phyloP scores from a whole-genome alignment of 2,329 filamentous ascomycete genomes.

The Cercospora sp. region DNA sequence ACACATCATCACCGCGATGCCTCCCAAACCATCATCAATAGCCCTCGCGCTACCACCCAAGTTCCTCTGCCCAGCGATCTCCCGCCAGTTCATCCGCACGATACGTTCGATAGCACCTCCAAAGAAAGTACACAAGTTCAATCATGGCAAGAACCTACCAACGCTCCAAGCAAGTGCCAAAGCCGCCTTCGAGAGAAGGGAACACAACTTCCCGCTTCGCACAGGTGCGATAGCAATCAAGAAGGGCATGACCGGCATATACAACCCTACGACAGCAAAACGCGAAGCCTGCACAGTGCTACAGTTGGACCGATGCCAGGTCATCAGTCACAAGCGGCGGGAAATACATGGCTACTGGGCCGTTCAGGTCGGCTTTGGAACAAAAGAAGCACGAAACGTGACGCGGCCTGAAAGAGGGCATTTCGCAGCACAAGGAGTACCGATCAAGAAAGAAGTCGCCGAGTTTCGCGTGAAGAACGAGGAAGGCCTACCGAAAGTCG shows the following conservation, averaged over 20 bases:
- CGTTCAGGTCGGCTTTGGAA: conserved; percentile 82
- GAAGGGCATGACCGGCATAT: conserved; percentile 94
- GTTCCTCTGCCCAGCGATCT: conserved; percentile 38
- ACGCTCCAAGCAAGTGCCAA: conserved; percentile 57
- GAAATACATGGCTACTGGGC: conserved; percentile 87
- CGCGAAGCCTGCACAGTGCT: conserved; percentile 87
- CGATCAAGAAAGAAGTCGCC: conserved; percentile 77
- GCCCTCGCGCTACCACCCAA: conserved; percentile 35
- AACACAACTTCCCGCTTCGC: conserved; percentile 62
- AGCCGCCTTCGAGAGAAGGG: conserved; percentile 61
- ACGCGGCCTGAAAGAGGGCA: conserved; percentile 84
- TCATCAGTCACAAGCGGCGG: conserved; percentile 80
- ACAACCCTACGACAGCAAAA: conserved; percentile 70
- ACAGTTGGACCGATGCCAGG: conserved; percentile 89
- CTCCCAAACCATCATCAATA: conserved; percentile 27
- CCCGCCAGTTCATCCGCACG: conserved; percentile 40
- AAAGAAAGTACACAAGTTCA: conserved; percentile 52
- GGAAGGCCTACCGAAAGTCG: conserved; percentile 72
- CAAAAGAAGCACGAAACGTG: conserved; percentile 71
- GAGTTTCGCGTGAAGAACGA: conserved; percentile 83
- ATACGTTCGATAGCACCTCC: conserved; percentile 61
- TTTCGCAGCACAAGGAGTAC: conserved; percentile 77
- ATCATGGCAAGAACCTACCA: conserved; percentile 51
- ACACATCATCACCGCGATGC: conserved; percentile 28
- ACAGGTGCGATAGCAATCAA: conserved; percentile 84